Evolutionary conservation across 768 basidiomycete genomes (phyloP), one percentile per base, ranked within the genome.

Genomic region (Boletus eberwhitei): DNA sequence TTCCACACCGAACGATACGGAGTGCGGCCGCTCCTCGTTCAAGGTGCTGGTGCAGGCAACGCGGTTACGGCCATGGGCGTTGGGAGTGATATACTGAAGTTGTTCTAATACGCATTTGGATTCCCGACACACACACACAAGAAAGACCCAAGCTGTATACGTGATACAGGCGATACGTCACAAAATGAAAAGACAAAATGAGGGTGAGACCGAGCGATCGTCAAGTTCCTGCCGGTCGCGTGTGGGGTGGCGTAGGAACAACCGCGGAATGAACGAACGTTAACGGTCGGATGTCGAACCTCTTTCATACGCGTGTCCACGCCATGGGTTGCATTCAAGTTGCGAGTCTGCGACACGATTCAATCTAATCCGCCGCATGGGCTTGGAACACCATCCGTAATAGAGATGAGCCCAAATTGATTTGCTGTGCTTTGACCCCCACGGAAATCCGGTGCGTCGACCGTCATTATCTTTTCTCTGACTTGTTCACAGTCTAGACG

Each of bases 41-140:
- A 98, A 65, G 97, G 97, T 47, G 87, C 95, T 1, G 97, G 97
- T 3, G 97, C 97, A 0, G 97, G 97, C n/a, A 93, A 93, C 1
- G 93, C 89, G 24, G 96, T 98, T 14, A 99, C 97, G 32, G 97
- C 97, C 0, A 98, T 98, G 93, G 97, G 97, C 8, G 94, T 98
- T 16, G 79, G 96, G 60, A 86, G 89, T 44, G 96, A 98, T 67
- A 72, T 95, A 50, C 71, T 98, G 67, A 89, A 75, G 63, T 59
- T 79, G 29, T 68, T 73, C 4, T 76, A 42, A 56, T n/a, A 32
- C n/a, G 8, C 35, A 26, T 48, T 48, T n/a, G 34, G 21, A 24
- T 26, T 36, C 52, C 47, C 14, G 43, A 21, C 4, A 29, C 32
- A 26, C 34, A 47, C 29, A 9, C 29, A 29, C 8, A 9, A 52